phyloP scores from a whole-genome alignment of 306 rosid genomes.

The Quercus alba region DNA sequence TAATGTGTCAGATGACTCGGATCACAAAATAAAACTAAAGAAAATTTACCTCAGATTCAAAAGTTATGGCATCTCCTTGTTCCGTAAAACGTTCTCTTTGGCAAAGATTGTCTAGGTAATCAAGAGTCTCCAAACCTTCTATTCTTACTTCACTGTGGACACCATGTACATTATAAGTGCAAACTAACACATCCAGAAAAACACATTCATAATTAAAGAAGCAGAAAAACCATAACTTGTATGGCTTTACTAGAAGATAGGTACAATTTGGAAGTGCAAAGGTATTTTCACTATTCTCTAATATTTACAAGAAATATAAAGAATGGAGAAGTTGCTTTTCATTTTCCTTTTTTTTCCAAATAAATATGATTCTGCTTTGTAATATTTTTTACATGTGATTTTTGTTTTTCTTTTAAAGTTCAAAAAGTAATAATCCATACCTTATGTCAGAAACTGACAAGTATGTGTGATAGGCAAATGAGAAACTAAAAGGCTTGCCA shows the following conservation, averaged over 20 bases:
- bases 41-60: conserved; percentile 77
- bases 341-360: not conserved
- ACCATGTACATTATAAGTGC: conserved; percentile 15
- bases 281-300: not conserved
- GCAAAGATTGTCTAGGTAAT: conserved; percentile 77
- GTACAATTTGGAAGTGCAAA: not conserved
- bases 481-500: conserved; percentile 82
- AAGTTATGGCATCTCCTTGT: conserved; percentile 92
- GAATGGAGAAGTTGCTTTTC: not conserved
- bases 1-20: not conserved
- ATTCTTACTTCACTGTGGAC: conserved; percentile 76
- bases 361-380: not conserved
- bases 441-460: conserved; percentile 84
- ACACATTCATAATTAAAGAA: not conserved
- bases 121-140: conserved; percentile 91
- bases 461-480: conserved; percentile 86
- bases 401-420: not conserved
- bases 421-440: conserved; percentile 39
- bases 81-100: conserved; percentile 86
- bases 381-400: not conserved
- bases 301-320: not conserved
- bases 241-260: not conserved
- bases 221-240: not conserved
- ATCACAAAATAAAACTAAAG: not conserved
- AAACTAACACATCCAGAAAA: conserved; percentile 6